Evolutionary conservation across 2,329 filamentous ascomycete genomes (phyloP), one percentile per base, ranked within the genome.

Genomic region (Neocatenulostroma microsporum): DNA sequence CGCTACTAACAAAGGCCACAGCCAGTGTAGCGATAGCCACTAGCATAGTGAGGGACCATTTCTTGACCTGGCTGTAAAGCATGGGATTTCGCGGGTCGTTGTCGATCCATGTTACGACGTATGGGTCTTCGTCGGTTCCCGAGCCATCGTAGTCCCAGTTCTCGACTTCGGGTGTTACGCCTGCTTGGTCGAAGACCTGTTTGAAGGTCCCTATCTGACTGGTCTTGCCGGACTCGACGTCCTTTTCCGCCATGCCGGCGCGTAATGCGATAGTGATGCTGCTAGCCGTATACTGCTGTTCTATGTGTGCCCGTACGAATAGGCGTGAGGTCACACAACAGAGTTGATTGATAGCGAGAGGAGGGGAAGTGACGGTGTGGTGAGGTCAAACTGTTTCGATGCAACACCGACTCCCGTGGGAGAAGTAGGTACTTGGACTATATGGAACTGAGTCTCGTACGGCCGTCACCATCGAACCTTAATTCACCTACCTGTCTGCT

Each of bases 1-100:
- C 80, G 1, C 77, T 80, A 13, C 78, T 82, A 36, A 76, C 74
- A 49, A 87, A 81, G 3, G 82, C 68, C 20, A 85, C 79, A 19
- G 63, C 79, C 28, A 87, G 68, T 1, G 80, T 82, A 11, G 81
- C 75, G 19, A 81, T 49, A 10, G 81, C 79, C 39, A 80, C 74
- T 26, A 80, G 56, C 35, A 73, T 53, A 2, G 78, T 81, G 45
- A 81, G 74, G 20, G 57, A 54, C 81, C 82, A 86, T 62, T 84
- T 84, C 58, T 71, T 73, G 19, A 52, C 37, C 2, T 52, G 41
- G 8, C 69, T 61, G 49, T 77, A 82, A 32, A 66, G 64, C 68
- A 80, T 72, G 1, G 82, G 79, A 56, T 86, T 82, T 45, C 75
- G 72, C 8, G 73, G 70, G 55, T 87, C 82, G 35, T 76, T 59